Percentiles rank a stretch among this genome's conserved stretches.
phyloP scores from a whole-genome alignment of 176 grass and related monocot species.

The Sorghum bicolor region Sorghum_bicolor_NCBIv3 NC_012871.2:68809501-68810000 shows the following conservation, averaged over 20 bases:
- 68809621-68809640: constrained; percentile 94
- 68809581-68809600: constrained; percentile 90
- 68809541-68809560: constrained; percentile 93
- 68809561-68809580: constrained; percentile 72
- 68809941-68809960: constrained; percentile 85
- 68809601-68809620: constrained; percentile 68
- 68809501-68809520: constrained; percentile 69
- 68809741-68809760: constrained; percentile 94
- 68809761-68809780: constrained; percentile 70
- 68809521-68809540: constrained; percentile 93
- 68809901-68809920: constrained; percentile 95
- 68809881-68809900: constrained; percentile 56
- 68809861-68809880: constrained; percentile 80
- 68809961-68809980: constrained; percentile 96
- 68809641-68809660: constrained; percentile 96
- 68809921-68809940: constrained; percentile 86
- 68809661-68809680: constrained; percentile 94
- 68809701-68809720: constrained; percentile 57
- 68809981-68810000: constrained; percentile 84
- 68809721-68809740: constrained; percentile 28
- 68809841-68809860: constrained; percentile 54
- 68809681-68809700: constrained; percentile 73
- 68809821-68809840: constrained; percentile 92
- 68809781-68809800: constrained; percentile 69
- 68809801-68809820: constrained; percentile 79